Evolutionary conservation across 2,329 filamentous ascomycete genomes (phyloP).

Genomic region (Sarocladium brachiariae): DNA sequence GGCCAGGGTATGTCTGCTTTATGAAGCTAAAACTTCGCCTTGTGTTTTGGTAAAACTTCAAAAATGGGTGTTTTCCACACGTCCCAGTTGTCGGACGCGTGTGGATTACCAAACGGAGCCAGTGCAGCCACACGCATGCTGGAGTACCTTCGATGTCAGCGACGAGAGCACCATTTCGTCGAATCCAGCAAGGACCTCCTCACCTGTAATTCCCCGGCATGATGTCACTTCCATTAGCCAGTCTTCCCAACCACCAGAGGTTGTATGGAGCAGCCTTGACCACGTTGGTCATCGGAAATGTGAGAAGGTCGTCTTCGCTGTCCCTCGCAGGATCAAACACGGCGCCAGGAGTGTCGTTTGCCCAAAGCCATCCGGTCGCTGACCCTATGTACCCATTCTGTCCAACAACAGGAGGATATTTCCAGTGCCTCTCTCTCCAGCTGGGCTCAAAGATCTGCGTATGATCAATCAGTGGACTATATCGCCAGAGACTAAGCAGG

Average conservation of each 20-base stretch:
- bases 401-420: not conserved
- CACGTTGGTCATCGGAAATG: not conserved
- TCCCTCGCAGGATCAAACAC: not conserved
- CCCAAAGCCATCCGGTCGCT: slow-evolving; percentile 2
- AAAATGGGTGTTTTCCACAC: slow-evolving; percentile 4
- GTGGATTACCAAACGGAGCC: slow-evolving; percentile 12
- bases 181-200: not conserved
- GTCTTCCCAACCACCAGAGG: slow-evolving; percentile 12
- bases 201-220: slow-evolving; percentile 12
- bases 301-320: not conserved
- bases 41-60: not conserved
- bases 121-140: slow-evolving; percentile 13
- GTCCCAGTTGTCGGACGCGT: slow-evolving; percentile 9
- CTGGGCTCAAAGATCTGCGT: not conserved
- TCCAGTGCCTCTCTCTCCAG: slow-evolving; percentile 7
- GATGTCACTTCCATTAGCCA: slow-evolving; percentile 13
- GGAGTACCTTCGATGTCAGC: not conserved
- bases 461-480: too few relatives aligned
- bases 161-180: not conserved
- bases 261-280: slow-evolving; percentile 4
- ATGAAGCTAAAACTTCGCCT: not conserved
- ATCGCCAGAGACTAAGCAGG: too few relatives aligned
- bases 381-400: not conserved
- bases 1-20: too few relatives aligned
- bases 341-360: not conserved